Base-by-base conservation (phyloP, 106 monocot species). In the Dioscorea alata region DNA sequence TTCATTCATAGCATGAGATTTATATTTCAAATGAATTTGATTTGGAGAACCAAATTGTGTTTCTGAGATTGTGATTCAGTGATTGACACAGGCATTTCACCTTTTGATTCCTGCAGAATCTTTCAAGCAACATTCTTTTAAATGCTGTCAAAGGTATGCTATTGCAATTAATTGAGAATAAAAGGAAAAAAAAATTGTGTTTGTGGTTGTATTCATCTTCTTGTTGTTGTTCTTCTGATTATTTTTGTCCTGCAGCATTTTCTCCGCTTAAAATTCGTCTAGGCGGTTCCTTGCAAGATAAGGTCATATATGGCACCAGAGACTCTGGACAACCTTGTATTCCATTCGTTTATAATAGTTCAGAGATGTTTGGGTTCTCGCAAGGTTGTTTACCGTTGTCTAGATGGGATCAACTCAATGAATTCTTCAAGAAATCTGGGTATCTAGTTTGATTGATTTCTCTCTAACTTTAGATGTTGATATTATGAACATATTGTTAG, bases 381-480 rank as follows among this genome's bases (percentile, higher is more conserved):
- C 65, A 87, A 52, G 92, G 92, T 13, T 99, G 97, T 77, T 75
- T 99, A 19, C 82, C 89, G 0, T 68, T 92, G 75, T 54, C 67
- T 42, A 92, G 97, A 87, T 99, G 97, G 97, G 97, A 99, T 67
- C 79, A 99, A 60, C 97, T 99, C 56, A 89, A 90, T 59, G 35
- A 66, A 42, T 99, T 99, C 92, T 99, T 99, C 69, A 58, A 66
- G 50, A 76, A 87, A 74, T 12, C 90, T 0, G 68, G 82, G 90
- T 90, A 79, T 42, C 42, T 42, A 8, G 42, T 10, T 42, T 42
- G 42, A 42, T 8, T 42, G 6, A 42, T 42, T 3, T 42, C 42
- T 6, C 10, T 42, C 42, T 42, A 42, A 42, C 10, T 42, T 42
- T 10, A 42, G 6, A 42, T 42, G 42, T 42, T 42, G 5, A 42